Base-by-base conservation (phyloP, 768 basidiomycete species). In the Xerocomellus amylosporus region DNA sequence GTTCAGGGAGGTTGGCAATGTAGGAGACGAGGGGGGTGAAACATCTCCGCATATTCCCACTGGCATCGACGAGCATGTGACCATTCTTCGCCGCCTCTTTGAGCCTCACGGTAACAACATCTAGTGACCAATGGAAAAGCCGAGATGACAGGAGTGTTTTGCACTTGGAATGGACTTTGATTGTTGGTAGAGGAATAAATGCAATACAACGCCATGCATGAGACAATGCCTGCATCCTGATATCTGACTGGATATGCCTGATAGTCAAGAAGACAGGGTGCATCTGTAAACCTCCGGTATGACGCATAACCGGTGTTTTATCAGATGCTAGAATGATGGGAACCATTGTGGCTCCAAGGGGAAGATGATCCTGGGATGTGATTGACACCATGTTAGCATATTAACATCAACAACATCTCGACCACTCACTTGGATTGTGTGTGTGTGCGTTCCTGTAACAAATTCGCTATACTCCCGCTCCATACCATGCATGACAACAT, bases 1-100 rank as follows among this genome's bases (percentile, higher is more conserved):
- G 61, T 44, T 58, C 64, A 24, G 66, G 64, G 1, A 62, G 53
- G 26, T 68, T 65, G 0, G 55, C 49, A 8, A 62, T 63, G 9
- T 57, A 58, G 0, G 58, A 43, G 2, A 51, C 55, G 2, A 66
- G 54, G 4, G 57, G 60, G 0, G 63, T 64, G 41, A 46, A 55
- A 17, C 45, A 51, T 2, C 46, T 7, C 4, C 39, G 41, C 0
- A 56, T 43, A 5, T 44, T 0, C 7, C 65, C 53, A 2, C 24
- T 19, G 8, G 64, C 63, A 51, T 73, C 69, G 4, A 72, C 60
- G n/a, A 45, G 44, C 8, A 8, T 14, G 14, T 2, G 3, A 15
- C 30, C 30, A 12, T 33, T 0, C 20, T 10, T 4, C 8, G 39
- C 39, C 2, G 9, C n/a, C 2, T 31, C 17, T 19, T 44, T 44